Evolutionary conservation across 1,284 basidiomycete genomes (phyloP).

Genomic region (Cutaneotrichosporon mucoides): DNA sequence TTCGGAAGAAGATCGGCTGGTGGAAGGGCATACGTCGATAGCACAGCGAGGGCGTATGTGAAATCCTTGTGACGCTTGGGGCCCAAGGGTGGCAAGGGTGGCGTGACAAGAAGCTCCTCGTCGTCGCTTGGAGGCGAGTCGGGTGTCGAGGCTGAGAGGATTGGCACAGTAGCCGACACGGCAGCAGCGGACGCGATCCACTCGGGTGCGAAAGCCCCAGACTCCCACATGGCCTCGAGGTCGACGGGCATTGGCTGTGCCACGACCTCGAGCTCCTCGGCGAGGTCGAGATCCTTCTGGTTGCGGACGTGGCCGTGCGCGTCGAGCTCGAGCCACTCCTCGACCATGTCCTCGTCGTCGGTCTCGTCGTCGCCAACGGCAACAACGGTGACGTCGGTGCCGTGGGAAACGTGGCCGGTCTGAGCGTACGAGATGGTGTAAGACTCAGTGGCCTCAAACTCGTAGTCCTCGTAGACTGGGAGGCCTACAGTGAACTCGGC

Average conservation of each 20-base stretch:
- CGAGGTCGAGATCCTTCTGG: conserved; percentile 9
- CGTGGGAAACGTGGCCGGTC: background rate
- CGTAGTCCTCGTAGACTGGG: conserved; percentile 21
- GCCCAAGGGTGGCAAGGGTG: background rate
- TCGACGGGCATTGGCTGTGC: background rate
- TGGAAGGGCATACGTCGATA: background rate
- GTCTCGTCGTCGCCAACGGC: conserved; percentile 5
- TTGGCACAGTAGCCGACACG: no score
- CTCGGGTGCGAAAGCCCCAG: no score
- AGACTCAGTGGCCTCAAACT: conserved; percentile 22
- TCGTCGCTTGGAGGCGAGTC: background rate
- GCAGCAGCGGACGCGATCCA: no score
- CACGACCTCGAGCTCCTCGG: background rate
- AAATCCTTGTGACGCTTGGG: background rate
- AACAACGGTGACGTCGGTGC: conserved; percentile 5
- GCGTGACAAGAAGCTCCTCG: conserved; percentile 4
- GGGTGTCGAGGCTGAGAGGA: background rate
- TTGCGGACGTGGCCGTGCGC: background rate
- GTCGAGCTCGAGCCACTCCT: conserved; percentile 7
- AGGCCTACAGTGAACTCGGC: conserved; percentile 28
- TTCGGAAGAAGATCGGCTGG: background rate
- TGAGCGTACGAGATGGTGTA: conserved; percentile 22
- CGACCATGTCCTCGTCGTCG: conserved; percentile 10
- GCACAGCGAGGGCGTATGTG: background rate
- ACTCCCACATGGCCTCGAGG: background rate